Evolutionary conservation across 257 asterid genomes (phyloP).

Genomic region (Leonotis leonurus): DNA sequence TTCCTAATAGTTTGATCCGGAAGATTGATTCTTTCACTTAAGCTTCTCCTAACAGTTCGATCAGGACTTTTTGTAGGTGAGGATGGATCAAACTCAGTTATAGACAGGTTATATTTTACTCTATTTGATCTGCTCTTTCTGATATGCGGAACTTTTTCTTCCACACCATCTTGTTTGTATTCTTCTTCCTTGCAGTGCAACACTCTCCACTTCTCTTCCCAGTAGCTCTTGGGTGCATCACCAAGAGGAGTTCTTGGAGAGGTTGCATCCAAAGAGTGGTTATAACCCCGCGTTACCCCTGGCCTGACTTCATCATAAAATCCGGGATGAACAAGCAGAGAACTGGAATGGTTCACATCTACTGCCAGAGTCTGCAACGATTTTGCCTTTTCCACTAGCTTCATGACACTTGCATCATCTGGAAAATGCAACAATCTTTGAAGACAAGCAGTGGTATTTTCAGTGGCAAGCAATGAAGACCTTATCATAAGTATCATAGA

Average conservation of each 20-base stretch:
- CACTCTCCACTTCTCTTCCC: conserved; percentile 95
- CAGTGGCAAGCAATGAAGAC: conserved; percentile 82
- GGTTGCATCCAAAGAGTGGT: conserved; percentile 44
- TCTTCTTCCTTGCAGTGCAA: conserved; percentile 72
- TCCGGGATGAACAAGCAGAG: conserved; percentile 34
- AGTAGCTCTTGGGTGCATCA: conserved; percentile 60
- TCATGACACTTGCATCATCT: conserved; percentile 43
- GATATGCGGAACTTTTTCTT: conserved; percentile 33
- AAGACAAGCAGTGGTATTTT: conserved; percentile 75
- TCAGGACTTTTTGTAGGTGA: conserved; percentile 35
- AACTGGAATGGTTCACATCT: conserved; percentile 48
- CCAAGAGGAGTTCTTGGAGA: conserved; percentile 56
- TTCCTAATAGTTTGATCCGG: conserved; percentile 53
- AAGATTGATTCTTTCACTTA: conserved; percentile 25
- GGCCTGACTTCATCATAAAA: conserved; percentile 37
- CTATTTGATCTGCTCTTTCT: conserved; percentile 64
- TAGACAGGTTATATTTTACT: conserved; percentile 46
- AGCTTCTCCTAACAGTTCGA: not conserved
- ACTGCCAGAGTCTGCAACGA: conserved; percentile 61
- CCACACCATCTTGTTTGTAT: conserved; percentile 26
- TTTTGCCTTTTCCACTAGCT: conserved; percentile 58
- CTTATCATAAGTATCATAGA: conserved; percentile 77
- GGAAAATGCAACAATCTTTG: conserved; percentile 79
- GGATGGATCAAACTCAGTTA: conserved; percentile 61
- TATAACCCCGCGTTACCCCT: conserved; percentile 43